Percentiles rank a stretch among this genome's conserved stretches.
Evolutionary conservation across 2,329 filamentous ascomycete species (phyloP).

Genomic region (Sarocladium kiliense): DNA sequence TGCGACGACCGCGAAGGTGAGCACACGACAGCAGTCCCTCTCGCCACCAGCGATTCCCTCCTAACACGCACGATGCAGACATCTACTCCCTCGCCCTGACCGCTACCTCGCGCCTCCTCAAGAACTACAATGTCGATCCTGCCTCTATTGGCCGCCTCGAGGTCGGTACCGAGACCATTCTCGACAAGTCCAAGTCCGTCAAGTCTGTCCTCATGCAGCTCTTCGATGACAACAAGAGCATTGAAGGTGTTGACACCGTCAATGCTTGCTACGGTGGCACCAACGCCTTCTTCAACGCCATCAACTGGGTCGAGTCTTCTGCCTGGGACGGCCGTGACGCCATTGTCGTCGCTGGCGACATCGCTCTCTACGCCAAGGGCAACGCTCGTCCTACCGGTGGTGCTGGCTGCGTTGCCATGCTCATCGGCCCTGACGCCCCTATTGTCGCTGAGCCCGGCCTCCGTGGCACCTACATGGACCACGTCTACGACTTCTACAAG

Average conservation of each 20-base stretch:
- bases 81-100: constrained; percentile 85
- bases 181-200: constrained; percentile 89
- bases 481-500: constrained; percentile 90
- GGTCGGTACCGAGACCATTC: constrained; percentile 78
- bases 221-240: constrained; percentile 76
- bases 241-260: constrained; percentile 77
- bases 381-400: constrained; percentile 76
- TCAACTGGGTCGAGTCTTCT: constrained; percentile 85
- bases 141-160: constrained; percentile 75
- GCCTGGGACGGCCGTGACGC: constrained; percentile 80
- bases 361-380: constrained; percentile 81
- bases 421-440: constrained; percentile 73
- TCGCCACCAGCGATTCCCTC: constrained; percentile 7
- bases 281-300: constrained; percentile 75
- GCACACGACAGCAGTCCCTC: constrained; percentile 21
- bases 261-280: constrained; percentile 87
- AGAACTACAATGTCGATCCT: constrained; percentile 78
- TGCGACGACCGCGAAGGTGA: constrained; percentile 84
- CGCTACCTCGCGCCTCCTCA: constrained; percentile 69
- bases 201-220: constrained; percentile 87
- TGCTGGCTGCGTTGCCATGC: constrained; percentile 72
- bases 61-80: constrained; percentile 42
- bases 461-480: constrained; percentile 74
- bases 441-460: constrained; percentile 74
- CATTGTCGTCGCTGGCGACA: constrained; percentile 76